Percentiles rank a stretch among this genome's conserved stretches.
Evolutionary conservation across 306 rosid genomes (phyloP).

Genomic region (Comarum palustre): DNA sequence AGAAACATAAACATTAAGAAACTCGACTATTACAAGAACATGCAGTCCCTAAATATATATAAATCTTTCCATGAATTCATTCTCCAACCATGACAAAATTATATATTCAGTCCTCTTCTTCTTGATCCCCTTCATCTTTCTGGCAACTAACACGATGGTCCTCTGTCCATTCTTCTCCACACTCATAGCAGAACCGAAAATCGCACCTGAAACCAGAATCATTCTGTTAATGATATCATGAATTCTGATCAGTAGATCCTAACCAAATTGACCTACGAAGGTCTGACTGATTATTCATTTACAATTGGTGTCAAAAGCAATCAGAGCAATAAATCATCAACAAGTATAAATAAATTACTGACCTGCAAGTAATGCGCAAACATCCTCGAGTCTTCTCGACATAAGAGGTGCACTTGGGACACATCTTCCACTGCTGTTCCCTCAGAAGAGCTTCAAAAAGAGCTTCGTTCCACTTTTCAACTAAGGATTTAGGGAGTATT

Average conservation of each 20-base stretch:
- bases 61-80: no score
- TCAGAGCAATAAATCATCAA: no score
- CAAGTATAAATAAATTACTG: background rate
- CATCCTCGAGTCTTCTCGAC: conserved; percentile 55
- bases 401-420: conserved; percentile 40
- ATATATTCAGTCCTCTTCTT: background rate
- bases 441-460: conserved; percentile 36
- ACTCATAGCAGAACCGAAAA: background rate
- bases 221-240: background rate
- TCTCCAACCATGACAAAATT: background rate
- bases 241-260: background rate
- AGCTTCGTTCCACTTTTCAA: conserved; percentile 40
- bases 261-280: background rate
- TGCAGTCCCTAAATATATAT: no score
- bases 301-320: background rate
- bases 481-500: conserved; percentile 35
- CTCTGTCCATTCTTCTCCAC: conserved; percentile 1
- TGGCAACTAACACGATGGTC: background rate
- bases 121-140: background rate
- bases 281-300: background rate
- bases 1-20: no score
- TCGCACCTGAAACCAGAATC: background rate
- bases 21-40: no score
- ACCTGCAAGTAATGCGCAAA: conserved; percentile 45
- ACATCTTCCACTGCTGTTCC: conserved; percentile 46